Percentiles rank a stretch among this genome's conserved stretches.
phyloP scores from a whole-genome alignment of 768 basidiomycete genomes.

The Termitomyces sp. region DNA sequence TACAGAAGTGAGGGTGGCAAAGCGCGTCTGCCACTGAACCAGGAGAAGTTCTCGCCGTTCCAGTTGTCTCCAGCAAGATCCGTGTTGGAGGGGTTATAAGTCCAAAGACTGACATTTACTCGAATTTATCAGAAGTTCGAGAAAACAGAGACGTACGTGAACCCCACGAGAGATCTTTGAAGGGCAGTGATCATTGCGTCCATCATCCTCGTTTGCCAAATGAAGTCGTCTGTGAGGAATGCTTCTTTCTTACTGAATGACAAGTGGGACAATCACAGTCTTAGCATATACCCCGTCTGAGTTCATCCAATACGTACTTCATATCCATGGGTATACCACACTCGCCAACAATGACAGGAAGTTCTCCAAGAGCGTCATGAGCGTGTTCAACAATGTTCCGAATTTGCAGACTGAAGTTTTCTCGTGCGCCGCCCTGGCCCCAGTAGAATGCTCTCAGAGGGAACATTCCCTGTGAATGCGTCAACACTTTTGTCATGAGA shows the following conservation, averaged over 20 bases:
- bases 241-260: slow-evolving; percentile 57
- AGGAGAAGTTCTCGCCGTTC: slow-evolving; percentile 98
- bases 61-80: slow-evolving; percentile 80
- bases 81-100: slow-evolving; percentile 85
- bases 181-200: slow-evolving; percentile 85
- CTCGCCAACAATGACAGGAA: slow-evolving; percentile 85
- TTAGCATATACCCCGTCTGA: neutral
- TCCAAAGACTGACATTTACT: slow-evolving; percentile 66
- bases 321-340: slow-evolving; percentile 96
- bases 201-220: slow-evolving; percentile 89
- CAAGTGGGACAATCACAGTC: neutral
- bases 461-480: slow-evolving; percentile 72
- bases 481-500: neutral
- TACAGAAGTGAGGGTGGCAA: slow-evolving; percentile 50
- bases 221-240: slow-evolving; percentile 67
- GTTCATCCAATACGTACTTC: slow-evolving; percentile 58
- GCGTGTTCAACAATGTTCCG: slow-evolving; percentile 68
- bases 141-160: slow-evolving; percentile 60
- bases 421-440: slow-evolving; percentile 74
- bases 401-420: slow-evolving; percentile 83
- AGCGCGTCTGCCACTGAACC: slow-evolving; percentile 69
- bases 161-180: slow-evolving; percentile 71
- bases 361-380: slow-evolving; percentile 68
- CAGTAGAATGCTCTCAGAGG: slow-evolving; percentile 77
- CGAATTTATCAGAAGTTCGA: neutral